Conservation (phyloP, 2,329 filamentous ascomycete species). For the Trichoderma brevicompactum region DNA sequence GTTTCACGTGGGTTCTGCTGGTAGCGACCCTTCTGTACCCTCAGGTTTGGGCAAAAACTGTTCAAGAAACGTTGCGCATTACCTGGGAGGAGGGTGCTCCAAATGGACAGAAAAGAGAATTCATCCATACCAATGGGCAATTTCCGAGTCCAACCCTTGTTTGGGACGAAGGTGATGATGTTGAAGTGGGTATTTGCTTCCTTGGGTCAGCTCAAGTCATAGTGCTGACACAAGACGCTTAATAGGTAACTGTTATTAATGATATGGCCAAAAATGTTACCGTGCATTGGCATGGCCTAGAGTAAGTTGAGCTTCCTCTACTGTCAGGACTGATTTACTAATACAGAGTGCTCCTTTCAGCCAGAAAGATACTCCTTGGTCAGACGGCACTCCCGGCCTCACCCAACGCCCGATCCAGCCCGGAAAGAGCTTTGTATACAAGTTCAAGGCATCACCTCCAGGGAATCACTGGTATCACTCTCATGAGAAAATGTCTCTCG, state of each 20-base stretch:
- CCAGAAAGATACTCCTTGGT: conserved; percentile 56
- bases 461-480: conserved; percentile 67
- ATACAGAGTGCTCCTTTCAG: neutral
- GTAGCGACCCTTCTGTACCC: neutral
- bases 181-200: conserved; percentile 33
- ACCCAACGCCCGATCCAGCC: conserved; percentile 58
- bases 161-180: conserved; percentile 30
- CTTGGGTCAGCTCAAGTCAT: neutral
- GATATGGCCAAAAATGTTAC: conserved; percentile 13
- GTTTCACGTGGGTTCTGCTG: neutral
- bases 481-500: conserved; percentile 58
- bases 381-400: conserved; percentile 63
- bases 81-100: conserved; percentile 30
- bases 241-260: conserved; percentile 15
- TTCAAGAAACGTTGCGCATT: conserved; percentile 13
- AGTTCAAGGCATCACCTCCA: conserved; percentile 59
- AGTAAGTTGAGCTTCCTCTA: neutral
- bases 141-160: conserved; percentile 31
- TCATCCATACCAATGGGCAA: conserved; percentile 30
- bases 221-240: neutral
- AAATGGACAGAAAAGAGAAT: conserved; percentile 29
- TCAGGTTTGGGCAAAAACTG: conserved; percentile 4
- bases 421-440: conserved; percentile 54
- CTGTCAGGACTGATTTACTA: neutral
- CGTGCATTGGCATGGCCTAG: conserved; percentile 17